Evolutionary conservation across 345 rosid species (phyloP), one percentile per base, ranked within the genome.

Genomic region (Trapa incisa): DNA sequence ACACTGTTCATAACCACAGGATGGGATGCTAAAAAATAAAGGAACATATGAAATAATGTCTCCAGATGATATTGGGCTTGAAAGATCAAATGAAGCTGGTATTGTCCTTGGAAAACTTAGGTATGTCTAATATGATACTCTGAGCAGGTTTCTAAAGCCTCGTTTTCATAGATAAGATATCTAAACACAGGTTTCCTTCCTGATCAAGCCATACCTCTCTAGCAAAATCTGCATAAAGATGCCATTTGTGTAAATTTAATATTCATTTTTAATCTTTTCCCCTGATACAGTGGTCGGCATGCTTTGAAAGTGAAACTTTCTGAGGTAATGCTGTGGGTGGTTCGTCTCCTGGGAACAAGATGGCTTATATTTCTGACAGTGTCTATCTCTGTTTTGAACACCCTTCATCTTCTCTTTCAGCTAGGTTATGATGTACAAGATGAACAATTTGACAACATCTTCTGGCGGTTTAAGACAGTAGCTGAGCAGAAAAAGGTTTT

Each of bases 41-140:
- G 79, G 88, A 43, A 93, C 97, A 4, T 93, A 93, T 85, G 98
- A 93, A 78, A 90, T 93, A 65, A 86, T 90, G 13, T 81, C 83
- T 57, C 97, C 95, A 0, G 96, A 90, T 61, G 97, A 88, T 75
- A 86, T 93, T 56, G 98, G 98, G 57, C 96, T 90, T 66, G 94
- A 93, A 70, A 77, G 97, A 71, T 72, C 92, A 61, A 84, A 88
- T 71, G 89, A 86, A 64, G 92, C 91, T 64, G 96, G 97, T 58
- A 90, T 93, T 75, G 97, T 93, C 70, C 95, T 90, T 64, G 98
- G 97, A 71, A 93, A 90, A 78, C 89, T 90, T 47, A 90, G 98
- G 97, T 86, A 70, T 71, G 0, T 69, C 41, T 13, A n/a, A 53
- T 33, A 38, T 67, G 47, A 12, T 65, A 42, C 12, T 65, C 37